Conservation (phyloP, 352 stramenopile genomes). For the Phytophthora sojae region DNA sequence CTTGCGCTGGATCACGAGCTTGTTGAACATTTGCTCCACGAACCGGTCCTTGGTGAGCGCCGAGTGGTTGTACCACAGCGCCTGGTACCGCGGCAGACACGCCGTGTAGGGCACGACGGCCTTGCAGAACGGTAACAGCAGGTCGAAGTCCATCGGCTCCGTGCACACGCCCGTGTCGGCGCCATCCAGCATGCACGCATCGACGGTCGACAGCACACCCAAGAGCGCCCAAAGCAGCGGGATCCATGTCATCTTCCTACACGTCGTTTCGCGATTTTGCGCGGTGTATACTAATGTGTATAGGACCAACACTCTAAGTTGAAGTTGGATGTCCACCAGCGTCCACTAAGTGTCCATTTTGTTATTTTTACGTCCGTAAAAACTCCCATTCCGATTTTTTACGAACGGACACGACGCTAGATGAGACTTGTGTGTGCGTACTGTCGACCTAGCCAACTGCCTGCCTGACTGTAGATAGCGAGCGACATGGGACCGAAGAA, state of each 20-base stretch:
- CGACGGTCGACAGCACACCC: background rate
- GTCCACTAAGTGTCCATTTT: too few species aligned
- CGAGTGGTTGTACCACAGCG: conserved; percentile 82
- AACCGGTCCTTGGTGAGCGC: conserved; percentile 79
- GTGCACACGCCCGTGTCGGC: conserved; percentile 72
- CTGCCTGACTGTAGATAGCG: background rate
- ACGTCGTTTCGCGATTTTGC: too few species aligned
- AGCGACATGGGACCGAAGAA: conserved; percentile 72
- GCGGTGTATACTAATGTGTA: too few species aligned
- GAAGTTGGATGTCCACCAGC: too few species aligned
- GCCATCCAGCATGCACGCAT: conserved; percentile 55
- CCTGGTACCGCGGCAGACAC: conserved; percentile 77
- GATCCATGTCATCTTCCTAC: background rate
- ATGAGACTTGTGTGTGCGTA: too few species aligned
- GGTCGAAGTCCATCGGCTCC: conserved; percentile 65
- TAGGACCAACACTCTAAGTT: too few species aligned
- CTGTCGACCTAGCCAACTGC: background rate
- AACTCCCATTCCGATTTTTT: too few species aligned
- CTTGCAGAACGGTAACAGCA: conserved; percentile 79
- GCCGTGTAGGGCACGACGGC: conserved; percentile 75
- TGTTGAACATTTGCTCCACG: conserved; percentile 70
- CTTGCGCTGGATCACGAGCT: conserved; percentile 66
- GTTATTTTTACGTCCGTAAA: too few species aligned
- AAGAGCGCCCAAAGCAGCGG: conserved; percentile 7
- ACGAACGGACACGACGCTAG: too few species aligned